Percentiles rank a stretch among this genome's conserved stretches.
These are phyloP conservation scores for Cochlearia excelsa DNA, from an alignment of 345 rosid species.

Conservation along the genomic window DNA sequence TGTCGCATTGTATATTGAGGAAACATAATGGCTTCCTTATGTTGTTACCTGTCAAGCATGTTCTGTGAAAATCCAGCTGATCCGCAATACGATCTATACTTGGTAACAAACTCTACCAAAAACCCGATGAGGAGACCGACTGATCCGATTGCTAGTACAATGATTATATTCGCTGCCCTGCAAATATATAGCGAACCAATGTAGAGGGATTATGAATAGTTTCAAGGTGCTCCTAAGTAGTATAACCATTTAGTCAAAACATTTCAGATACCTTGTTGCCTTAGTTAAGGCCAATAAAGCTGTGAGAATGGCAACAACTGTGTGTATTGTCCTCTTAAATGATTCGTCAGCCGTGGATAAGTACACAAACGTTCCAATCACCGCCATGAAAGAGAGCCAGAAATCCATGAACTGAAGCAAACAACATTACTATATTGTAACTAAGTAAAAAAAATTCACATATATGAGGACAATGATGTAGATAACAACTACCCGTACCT, in stretches of 20 bases:
- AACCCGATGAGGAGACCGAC: slow-evolving; percentile 73
- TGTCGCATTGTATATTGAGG: slow-evolving; percentile 3
- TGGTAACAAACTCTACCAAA: slow-evolving; percentile 66
- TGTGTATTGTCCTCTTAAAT: slow-evolving; percentile 72
- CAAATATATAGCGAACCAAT: slow-evolving; percentile 18
- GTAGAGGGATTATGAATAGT: background rate
- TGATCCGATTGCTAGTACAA: slow-evolving; percentile 78
- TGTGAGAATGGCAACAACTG: slow-evolving; percentile 79
- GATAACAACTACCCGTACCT: slow-evolving; percentile 46
- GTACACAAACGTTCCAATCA: slow-evolving; percentile 83
- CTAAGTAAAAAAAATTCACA: slow-evolving; percentile 28
- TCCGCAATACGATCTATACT: slow-evolving; percentile 53
- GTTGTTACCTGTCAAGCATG: slow-evolving; percentile 49
- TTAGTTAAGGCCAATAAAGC: slow-evolving; percentile 87
- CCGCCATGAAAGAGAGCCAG: slow-evolving; percentile 99
- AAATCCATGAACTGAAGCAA: slow-evolving; percentile 93
- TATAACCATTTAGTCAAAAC: slow-evolving; percentile 12
- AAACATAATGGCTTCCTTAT: slow-evolving; percentile 19
- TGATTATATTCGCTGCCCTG: slow-evolving; percentile 81
- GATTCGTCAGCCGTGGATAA: slow-evolving; percentile 68
- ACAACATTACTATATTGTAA: slow-evolving; percentile 18
- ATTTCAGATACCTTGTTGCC: slow-evolving; percentile 72
- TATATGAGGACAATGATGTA: slow-evolving; percentile 20
- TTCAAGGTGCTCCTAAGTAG: slow-evolving; percentile 4
- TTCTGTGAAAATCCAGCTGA: slow-evolving; percentile 45